Percentiles rank a stretch among this genome's conserved stretches.
These are phyloP conservation scores for Croton setiger DNA, from an alignment of 441 rosid genomes.

Conservation along the genomic window DNA sequence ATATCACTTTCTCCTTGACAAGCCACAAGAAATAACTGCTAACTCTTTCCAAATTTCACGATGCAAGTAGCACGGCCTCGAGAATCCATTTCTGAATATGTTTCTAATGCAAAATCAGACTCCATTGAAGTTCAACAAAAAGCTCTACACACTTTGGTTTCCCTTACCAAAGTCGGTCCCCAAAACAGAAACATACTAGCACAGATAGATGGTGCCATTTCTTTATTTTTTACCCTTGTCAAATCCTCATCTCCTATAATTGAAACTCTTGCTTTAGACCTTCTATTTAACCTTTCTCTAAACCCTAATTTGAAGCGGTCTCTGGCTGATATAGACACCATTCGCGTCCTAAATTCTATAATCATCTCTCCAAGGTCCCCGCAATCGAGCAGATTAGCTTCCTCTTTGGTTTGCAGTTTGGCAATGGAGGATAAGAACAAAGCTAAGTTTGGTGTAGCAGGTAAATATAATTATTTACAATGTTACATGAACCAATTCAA, in stretches of 20 bases:
- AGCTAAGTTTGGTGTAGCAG: constrained; percentile 61
- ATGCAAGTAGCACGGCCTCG: constrained; percentile 34
- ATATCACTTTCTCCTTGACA: background rate
- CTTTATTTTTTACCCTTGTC: constrained; percentile 33
- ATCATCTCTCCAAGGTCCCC: constrained; percentile 30
- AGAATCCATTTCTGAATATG: constrained; percentile 28
- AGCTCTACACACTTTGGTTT: constrained; percentile 44
- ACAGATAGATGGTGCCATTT: constrained; percentile 39
- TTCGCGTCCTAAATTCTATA: constrained; percentile 42
- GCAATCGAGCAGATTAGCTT: constrained; percentile 34
- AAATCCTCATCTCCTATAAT: constrained; percentile 31
- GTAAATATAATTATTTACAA: too few species aligned
- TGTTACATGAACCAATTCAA: too few species aligned
- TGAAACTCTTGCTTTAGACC: constrained; percentile 36
- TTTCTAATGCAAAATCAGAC: constrained; percentile 34
- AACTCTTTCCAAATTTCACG: too few species aligned
- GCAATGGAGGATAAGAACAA: constrained; percentile 68
- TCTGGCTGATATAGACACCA: constrained; percentile 45
- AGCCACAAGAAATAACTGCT: too few species aligned
- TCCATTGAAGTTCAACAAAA: constrained; percentile 35
- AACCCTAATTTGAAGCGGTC: constrained; percentile 48
- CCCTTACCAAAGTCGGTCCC: constrained; percentile 47
- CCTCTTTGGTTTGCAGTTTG: constrained; percentile 53
- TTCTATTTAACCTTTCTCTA: constrained; percentile 56
- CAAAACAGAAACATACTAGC: constrained; percentile 42